Evolutionary conservation across 352 stramenopile genomes (phyloP).

Genomic region (Achlya hypogyna): DNA sequence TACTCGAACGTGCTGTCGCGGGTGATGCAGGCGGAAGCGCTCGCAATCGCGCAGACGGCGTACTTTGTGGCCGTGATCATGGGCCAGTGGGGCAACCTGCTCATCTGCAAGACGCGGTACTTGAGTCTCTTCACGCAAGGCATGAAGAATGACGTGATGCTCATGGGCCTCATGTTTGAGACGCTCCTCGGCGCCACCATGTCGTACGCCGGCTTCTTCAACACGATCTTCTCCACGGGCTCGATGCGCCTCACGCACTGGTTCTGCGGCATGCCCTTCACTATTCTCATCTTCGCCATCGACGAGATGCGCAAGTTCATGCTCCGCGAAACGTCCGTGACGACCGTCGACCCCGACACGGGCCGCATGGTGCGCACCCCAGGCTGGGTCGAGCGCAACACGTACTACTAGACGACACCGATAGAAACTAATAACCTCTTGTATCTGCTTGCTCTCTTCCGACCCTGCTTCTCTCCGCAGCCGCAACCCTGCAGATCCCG

Average conservation of each 20-base stretch:
- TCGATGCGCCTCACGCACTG: constrained; percentile 85
- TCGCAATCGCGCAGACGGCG: constrained; percentile 77
- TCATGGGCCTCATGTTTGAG: constrained; percentile 91
- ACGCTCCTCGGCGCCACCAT: constrained; percentile 81
- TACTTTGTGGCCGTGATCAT: constrained; percentile 83
- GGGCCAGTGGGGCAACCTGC: constrained; percentile 85
- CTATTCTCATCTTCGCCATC: constrained; percentile 80
- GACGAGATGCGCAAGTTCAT: constrained; percentile 89
- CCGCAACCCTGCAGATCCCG: too few relatives aligned
- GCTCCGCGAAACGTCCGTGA: constrained; percentile 73
- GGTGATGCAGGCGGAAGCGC: constrained; percentile 77
- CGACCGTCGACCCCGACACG: constrained; percentile 64
- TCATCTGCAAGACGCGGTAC: constrained; percentile 91
- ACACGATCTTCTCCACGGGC: constrained; percentile 78
- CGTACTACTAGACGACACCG: constrained; percentile 66
- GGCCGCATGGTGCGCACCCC: constrained; percentile 72
- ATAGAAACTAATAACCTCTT: background rate
- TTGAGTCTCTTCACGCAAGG: constrained; percentile 85
- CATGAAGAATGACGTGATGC: constrained; percentile 88
- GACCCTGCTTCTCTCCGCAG: too few relatives aligned
- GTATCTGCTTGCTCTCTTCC: background rate
- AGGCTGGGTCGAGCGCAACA: constrained; percentile 85
- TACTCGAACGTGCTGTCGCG: constrained; percentile 80
- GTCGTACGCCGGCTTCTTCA: constrained; percentile 71
- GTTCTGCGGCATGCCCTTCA: constrained; percentile 86